Evolutionary conservation across 352 stramenopile species (phyloP).

Genomic region (Blastocystis sp.): DNA sequence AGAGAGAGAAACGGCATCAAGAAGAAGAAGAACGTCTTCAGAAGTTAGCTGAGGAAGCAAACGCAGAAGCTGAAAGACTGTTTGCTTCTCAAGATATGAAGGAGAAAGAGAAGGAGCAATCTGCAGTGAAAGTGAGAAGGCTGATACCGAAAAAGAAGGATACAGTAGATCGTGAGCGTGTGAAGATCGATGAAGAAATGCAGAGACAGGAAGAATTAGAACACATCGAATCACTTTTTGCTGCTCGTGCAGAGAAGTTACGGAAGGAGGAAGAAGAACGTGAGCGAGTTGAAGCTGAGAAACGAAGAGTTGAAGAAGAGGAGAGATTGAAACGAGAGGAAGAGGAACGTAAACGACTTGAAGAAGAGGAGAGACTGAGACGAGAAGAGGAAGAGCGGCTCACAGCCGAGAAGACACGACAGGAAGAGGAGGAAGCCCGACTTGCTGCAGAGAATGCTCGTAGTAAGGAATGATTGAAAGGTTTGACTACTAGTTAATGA

Average conservation of each 20-base stretch:
- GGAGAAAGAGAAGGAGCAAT: neutral
- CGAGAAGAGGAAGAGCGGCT: neutral
- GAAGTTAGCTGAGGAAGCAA: neutral
- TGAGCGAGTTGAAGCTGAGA: conserved; percentile 27
- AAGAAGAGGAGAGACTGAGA: neutral
- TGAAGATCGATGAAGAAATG: neutral
- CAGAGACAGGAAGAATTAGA: conserved; percentile 21
- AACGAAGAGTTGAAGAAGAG: conserved; percentile 4
- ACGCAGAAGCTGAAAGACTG: neutral
- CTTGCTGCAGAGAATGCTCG: neutral
- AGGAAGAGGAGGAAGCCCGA: neutral
- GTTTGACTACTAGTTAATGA: conserved; percentile 2
- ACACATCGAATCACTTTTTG: conserved; percentile 30
- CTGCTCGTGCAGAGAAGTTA: conserved; percentile 31
- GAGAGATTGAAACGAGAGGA: neutral
- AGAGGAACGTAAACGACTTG: neutral
- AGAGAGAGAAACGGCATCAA: conserved; percentile 4
- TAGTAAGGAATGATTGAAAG: neutral
- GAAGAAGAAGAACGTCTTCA: neutral
- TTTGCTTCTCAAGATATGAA: neutral
- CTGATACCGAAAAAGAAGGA: neutral
- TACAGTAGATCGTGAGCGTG: neutral
- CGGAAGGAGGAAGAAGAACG: conserved; percentile 17
- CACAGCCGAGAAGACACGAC: neutral
- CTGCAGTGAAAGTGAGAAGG: neutral